phyloP scores from a whole-genome alignment of 352 stramenopile species.

The Phytophthora sp. region DNA sequence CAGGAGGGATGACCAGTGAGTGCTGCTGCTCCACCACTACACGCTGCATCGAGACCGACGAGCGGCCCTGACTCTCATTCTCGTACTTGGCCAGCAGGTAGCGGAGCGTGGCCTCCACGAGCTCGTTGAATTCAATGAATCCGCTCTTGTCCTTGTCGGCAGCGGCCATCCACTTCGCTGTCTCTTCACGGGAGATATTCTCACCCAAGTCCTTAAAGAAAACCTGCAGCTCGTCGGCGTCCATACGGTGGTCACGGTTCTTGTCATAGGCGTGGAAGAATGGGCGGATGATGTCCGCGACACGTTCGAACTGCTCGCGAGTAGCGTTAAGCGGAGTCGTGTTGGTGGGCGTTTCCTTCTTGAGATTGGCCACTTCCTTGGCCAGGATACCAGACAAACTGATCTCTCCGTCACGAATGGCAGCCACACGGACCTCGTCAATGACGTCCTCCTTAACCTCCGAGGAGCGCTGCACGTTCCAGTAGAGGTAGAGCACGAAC shows the following conservation, averaged over 20 bases:
- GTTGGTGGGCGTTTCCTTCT: slow-evolving; percentile 41
- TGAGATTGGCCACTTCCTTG: slow-evolving; percentile 79
- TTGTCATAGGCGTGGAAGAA: slow-evolving; percentile 95
- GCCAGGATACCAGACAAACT: slow-evolving; percentile 81
- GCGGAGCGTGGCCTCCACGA: slow-evolving; percentile 89
- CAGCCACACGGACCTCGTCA: slow-evolving; percentile 72
- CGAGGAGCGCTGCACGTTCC: slow-evolving; percentile 88
- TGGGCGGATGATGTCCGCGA: slow-evolving; percentile 92
- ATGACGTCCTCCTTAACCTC: slow-evolving; percentile 69
- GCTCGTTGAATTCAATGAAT: slow-evolving; percentile 95
- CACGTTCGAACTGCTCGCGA: slow-evolving; percentile 65
- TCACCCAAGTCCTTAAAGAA: slow-evolving; percentile 97
- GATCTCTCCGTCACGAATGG: slow-evolving; percentile 77
- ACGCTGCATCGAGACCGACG: slow-evolving; percentile 62
- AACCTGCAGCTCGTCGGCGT: slow-evolving; percentile 90
- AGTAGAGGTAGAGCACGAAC: slow-evolving; percentile 93
- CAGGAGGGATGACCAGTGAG: slow-evolving; percentile 44
- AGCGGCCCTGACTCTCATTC: slow-evolving; percentile 52
- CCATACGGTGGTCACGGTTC: slow-evolving; percentile 90
- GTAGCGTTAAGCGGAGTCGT: slow-evolving; percentile 60
- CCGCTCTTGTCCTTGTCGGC: slow-evolving; percentile 93
- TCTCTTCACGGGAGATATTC: slow-evolving; percentile 74
- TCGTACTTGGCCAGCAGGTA: slow-evolving; percentile 87
- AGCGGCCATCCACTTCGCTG: slow-evolving; percentile 83
- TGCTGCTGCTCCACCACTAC: slow-evolving; percentile 57